phyloP scores from a whole-genome alignment of 805 yeast species.

The Kuraishia floccosa region DNA sequence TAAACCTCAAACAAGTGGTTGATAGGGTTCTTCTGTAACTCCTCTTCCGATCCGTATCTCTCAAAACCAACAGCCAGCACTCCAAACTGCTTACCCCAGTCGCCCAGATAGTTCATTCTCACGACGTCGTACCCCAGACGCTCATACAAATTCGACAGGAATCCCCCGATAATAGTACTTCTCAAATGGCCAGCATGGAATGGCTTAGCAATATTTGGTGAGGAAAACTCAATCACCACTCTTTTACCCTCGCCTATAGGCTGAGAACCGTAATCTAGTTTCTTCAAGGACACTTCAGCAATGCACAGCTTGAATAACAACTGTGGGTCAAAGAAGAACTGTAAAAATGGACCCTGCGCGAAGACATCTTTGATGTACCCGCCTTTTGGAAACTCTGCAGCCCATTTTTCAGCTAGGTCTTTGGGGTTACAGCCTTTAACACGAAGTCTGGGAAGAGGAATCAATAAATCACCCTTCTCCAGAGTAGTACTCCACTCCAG shows the following conservation, averaged over 20 bases:
- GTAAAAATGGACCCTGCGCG: slow-evolving; percentile 85
- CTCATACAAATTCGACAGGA: slow-evolving; percentile 81
- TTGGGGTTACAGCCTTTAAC: slow-evolving; percentile 76
- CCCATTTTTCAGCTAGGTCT: slow-evolving; percentile 66
- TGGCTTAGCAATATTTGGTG: slow-evolving; percentile 98
- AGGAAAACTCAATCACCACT: slow-evolving; percentile 79
- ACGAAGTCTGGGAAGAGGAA: slow-evolving; percentile 86
- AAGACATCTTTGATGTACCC: slow-evolving; percentile 57
- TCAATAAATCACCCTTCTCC: slow-evolving; percentile 86
- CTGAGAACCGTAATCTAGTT: slow-evolving; percentile 56
- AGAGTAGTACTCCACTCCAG: slow-evolving; percentile 78
- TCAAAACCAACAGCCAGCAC: slow-evolving; percentile 86
- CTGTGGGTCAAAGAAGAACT: slow-evolving; percentile 68
- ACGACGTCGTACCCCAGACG: slow-evolving; percentile 86
- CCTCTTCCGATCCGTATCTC: slow-evolving; percentile 73
- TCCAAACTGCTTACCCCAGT: slow-evolving; percentile 99
- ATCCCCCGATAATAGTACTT: slow-evolving; percentile 96
- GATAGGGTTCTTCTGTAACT: slow-evolving; percentile 69
- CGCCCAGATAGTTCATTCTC: slow-evolving; percentile 93
- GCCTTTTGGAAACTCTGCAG: slow-evolving; percentile 63
- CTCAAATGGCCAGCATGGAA: slow-evolving; percentile 99
- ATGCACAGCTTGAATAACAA: slow-evolving; percentile 59
- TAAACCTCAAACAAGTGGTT: slow-evolving; percentile 92
- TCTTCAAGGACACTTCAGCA: slow-evolving; percentile 54
- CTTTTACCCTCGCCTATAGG: slow-evolving; percentile 66